Conservation (phyloP, 2,329 filamentous ascomycete species). For the Parasarocladium wereldwijsianum region DNA sequence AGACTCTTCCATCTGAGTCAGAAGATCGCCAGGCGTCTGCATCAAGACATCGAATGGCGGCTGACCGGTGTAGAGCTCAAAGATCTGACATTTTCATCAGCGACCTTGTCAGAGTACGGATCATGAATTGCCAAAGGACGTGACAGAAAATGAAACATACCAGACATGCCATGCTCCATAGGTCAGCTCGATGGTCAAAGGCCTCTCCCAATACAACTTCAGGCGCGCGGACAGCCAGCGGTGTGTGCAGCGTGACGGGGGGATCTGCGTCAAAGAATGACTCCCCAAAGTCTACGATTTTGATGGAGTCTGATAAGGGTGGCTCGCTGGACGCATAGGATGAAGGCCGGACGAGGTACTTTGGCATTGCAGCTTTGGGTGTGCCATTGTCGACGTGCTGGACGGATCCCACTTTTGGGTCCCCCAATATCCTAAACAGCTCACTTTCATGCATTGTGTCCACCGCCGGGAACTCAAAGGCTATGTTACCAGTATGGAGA, state of each 20-base stretch:
- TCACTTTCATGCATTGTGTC: slow-evolving; percentile 3
- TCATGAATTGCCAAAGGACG: not conserved
- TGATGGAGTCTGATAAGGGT: slow-evolving; percentile 5
- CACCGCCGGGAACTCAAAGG: slow-evolving; percentile 4
- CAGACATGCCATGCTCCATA: slow-evolving; percentile 11
- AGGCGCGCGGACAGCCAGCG: slow-evolving; percentile 8
- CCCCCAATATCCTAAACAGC: slow-evolving; percentile 6
- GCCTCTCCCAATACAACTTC: slow-evolving; percentile 10
- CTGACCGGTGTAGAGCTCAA: slow-evolving; percentile 12
- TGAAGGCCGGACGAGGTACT: slow-evolving; percentile 6
- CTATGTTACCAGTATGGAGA: slow-evolving; percentile 9
- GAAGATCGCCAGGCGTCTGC: slow-evolving; percentile 6
- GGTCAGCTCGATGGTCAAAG: slow-evolving; percentile 9
- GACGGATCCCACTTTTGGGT: slow-evolving; percentile 6
- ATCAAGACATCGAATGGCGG: slow-evolving; percentile 10
- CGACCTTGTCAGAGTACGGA: slow-evolving; percentile 4
- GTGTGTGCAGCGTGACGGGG: slow-evolving; percentile 7
- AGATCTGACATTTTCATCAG: slow-evolving; percentile 6
- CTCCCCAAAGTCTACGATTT: slow-evolving; percentile 12
- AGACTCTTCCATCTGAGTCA: slow-evolving; percentile 9
- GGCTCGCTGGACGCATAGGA: slow-evolving; percentile 1
- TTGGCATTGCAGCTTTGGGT: slow-evolving; percentile 4
- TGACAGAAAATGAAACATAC: slow-evolving; percentile 3
- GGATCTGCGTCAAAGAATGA: slow-evolving; percentile 6
- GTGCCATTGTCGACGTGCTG: slow-evolving; percentile 2